These are phyloP conservation scores for Udeniomyces megalosporus DNA, from an alignment of 768 basidiomycete genomes.

Conservation along the genomic window DNA sequence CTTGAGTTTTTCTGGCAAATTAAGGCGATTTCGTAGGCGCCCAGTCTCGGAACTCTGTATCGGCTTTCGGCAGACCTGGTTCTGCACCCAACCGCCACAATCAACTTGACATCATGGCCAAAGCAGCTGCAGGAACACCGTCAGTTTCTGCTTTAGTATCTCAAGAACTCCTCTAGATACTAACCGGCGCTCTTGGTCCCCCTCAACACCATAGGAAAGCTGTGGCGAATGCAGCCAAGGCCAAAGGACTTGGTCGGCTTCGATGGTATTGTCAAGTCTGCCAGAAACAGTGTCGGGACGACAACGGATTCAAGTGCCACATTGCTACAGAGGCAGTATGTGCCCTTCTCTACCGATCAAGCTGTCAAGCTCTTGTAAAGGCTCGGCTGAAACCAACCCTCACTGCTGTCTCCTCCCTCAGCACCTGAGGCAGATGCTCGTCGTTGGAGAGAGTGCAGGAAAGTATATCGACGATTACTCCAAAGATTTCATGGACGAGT, in stretches of 20 bases:
- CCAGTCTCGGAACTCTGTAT: no score
- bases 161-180: slow-evolving; percentile 12
- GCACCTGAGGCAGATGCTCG: slow-evolving; percentile 91
- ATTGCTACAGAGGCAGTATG: slow-evolving; percentile 33
- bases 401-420: slow-evolving; percentile 28
- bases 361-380: background rate
- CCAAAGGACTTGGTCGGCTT: slow-evolving; percentile 80
- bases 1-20: no score
- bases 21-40: no score
- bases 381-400: slow-evolving; percentile 40
- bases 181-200: background rate
- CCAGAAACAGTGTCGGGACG: slow-evolving; percentile 89
- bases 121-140: slow-evolving; percentile 17
- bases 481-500: slow-evolving; percentile 71
- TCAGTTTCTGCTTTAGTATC: background rate
- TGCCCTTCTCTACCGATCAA: no score
- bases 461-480: slow-evolving; percentile 85
- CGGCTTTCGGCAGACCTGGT: no score
- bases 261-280: slow-evolving; percentile 99
- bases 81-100: no score
- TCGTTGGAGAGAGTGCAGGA: slow-evolving; percentile 86
- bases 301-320: slow-evolving; percentile 98
- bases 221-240: slow-evolving; percentile 89
- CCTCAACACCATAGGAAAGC: slow-evolving; percentile 1
- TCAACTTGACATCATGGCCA: slow-evolving; percentile 16